phyloP scores from a whole-genome alignment of 1,139 yeast genomes.

The Maudiozyma humilis region DNA sequence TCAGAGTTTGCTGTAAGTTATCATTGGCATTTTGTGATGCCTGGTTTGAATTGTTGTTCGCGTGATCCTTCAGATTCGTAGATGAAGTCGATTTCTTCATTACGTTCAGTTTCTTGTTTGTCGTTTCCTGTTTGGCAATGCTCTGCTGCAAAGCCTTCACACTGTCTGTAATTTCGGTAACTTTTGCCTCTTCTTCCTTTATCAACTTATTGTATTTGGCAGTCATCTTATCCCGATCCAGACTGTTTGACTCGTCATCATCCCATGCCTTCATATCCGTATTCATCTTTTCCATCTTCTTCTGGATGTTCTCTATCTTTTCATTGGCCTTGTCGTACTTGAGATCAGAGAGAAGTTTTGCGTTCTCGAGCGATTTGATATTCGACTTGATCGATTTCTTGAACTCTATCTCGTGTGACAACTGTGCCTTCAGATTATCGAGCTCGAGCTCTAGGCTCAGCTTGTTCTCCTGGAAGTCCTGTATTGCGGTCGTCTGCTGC shows the following conservation, averaged over 20 bases:
- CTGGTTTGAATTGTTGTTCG: background rate
- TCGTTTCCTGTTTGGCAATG: conserved; percentile 17
- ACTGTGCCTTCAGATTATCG: conserved; percentile 26
- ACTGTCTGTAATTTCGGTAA: conserved; percentile 6
- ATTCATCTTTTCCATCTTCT: conserved; percentile 24
- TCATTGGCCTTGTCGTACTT: conserved; percentile 25
- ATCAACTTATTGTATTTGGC: conserved; percentile 13
- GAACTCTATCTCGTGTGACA: conserved; percentile 30
- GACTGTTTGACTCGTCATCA: conserved; percentile 13
- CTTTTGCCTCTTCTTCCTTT: conserved; percentile 10
- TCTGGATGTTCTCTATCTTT: conserved; percentile 19
- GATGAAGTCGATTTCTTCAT: conserved; percentile 13
- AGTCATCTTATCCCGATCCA: conserved; percentile 13
- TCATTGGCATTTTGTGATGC: background rate
- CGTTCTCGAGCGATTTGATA: conserved; percentile 29
- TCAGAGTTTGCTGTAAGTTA: conserved; percentile 5
- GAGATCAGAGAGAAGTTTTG: conserved; percentile 27
- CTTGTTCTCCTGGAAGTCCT: conserved; percentile 28
- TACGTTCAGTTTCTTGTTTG: conserved; percentile 19
- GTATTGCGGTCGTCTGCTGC: conserved; percentile 21
- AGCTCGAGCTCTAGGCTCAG: conserved; percentile 24
- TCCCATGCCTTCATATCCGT: conserved; percentile 20
- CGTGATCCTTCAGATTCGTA: conserved; percentile 2
- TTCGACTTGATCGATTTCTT: conserved; percentile 28
- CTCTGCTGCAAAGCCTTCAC: conserved; percentile 16